Conservation (phyloP, 179 eudicot species). For the Actinidia chinensis region DNA sequence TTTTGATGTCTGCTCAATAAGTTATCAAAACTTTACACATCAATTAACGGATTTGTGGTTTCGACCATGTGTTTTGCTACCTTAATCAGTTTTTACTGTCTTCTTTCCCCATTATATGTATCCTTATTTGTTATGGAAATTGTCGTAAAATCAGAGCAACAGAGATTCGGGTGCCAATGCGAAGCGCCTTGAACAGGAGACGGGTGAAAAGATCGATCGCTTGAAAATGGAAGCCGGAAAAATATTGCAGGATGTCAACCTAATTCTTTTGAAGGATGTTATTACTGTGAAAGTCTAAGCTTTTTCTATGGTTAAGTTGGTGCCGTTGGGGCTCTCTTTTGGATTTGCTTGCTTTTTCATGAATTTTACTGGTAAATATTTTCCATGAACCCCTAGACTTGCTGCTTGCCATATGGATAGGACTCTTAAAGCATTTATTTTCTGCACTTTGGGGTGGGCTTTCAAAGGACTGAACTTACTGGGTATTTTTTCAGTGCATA, state of each 20-base stretch:
- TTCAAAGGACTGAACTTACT: background rate
- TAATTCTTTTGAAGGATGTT: slow-evolving; percentile 74
- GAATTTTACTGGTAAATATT: background rate
- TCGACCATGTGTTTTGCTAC: background rate
- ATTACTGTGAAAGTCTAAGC: slow-evolving; percentile 48
- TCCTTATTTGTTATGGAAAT: background rate
- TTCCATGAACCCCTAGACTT: background rate
- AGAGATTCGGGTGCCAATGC: slow-evolving; percentile 90
- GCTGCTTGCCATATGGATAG: background rate
- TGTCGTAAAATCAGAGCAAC: slow-evolving; percentile 53
- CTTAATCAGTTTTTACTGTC: background rate
- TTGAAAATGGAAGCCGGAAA: slow-evolving; percentile 55
- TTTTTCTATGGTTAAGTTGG: background rate
- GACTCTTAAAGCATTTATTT: background rate
- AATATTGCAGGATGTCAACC: slow-evolving; percentile 65
- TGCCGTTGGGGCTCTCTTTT: background rate
- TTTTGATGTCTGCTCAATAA: too few species aligned
- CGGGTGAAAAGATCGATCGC: slow-evolving; percentile 57
- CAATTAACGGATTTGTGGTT: background rate
- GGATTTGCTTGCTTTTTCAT: background rate
- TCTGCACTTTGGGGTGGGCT: background rate
- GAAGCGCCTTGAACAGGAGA: slow-evolving; percentile 78
- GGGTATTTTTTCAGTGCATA: background rate
- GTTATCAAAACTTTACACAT: too few species aligned
- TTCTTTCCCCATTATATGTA: background rate